A percentile compares a stretch with the other conserved stretches of the same genome.
These are phyloP conservation scores for Xylaria sp. DNA, from an alignment of 2,329 filamentous ascomycete genomes.

Conservation along the genomic window DNA sequence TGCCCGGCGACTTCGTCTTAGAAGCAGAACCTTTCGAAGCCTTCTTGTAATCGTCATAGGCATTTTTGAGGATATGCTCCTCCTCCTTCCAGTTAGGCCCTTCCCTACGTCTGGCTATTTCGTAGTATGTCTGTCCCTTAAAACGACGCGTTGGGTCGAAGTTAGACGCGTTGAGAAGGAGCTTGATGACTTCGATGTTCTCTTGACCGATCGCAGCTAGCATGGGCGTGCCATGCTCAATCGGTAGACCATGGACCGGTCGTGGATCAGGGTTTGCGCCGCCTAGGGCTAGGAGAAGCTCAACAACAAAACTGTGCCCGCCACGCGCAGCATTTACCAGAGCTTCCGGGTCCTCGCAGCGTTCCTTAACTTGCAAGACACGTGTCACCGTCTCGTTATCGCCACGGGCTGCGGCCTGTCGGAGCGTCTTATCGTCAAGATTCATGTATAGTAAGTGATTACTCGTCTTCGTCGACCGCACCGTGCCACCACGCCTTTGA, in stretches of 20 bases:
- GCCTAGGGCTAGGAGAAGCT: slow-evolving; percentile 72
- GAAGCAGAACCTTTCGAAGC: slow-evolving; percentile 49
- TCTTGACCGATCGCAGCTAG: slow-evolving; percentile 89
- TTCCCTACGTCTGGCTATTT: slow-evolving; percentile 79
- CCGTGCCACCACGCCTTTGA: slow-evolving; percentile 56
- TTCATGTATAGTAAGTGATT: slow-evolving; percentile 67
- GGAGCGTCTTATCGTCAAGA: slow-evolving; percentile 63
- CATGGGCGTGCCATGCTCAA: slow-evolving; percentile 87
- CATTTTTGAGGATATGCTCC: slow-evolving; percentile 75
- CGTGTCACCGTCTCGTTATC: slow-evolving; percentile 64
- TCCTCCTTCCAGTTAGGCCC: slow-evolving; percentile 93
- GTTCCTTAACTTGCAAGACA: slow-evolving; percentile 63
- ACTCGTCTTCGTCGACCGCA: slow-evolving; percentile 65
- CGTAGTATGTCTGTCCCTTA: slow-evolving; percentile 80
- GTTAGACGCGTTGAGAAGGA: slow-evolving; percentile 73
- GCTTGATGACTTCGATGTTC: slow-evolving; percentile 80
- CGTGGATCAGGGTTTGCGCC: slow-evolving; percentile 69
- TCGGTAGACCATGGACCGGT: slow-evolving; percentile 59
- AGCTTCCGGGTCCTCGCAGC: slow-evolving; percentile 75
- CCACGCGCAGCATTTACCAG: slow-evolving; percentile 90
- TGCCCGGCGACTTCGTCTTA: slow-evolving; percentile 55
- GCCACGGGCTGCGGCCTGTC: slow-evolving; percentile 61
- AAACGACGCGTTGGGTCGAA: slow-evolving; percentile 84
- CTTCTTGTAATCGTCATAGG: slow-evolving; percentile 68
- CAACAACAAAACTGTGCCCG: slow-evolving; percentile 85